phyloP scores from a whole-genome alignment of 345 rosid species.

The Populus alba region DNA sequence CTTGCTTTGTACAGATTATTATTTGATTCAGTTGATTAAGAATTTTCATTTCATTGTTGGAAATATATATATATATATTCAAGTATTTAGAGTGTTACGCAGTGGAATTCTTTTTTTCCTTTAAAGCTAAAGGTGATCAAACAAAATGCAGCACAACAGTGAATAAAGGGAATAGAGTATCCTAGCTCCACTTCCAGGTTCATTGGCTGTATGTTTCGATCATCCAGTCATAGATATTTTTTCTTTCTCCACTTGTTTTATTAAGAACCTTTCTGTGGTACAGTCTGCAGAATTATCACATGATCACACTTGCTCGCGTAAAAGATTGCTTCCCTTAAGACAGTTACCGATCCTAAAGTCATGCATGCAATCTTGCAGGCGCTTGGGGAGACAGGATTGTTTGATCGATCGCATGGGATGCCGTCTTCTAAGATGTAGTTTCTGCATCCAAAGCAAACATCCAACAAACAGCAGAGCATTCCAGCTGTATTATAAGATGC shows the following conservation, averaged over 20 bases:
- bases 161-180: no score
- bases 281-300: not conserved
- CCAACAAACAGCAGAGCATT: not conserved
- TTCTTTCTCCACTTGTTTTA: not conserved
- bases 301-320: not conserved
- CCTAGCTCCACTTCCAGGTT: no score
- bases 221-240: not conserved
- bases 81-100: no score
- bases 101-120: no score
- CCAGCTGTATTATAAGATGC: not conserved
- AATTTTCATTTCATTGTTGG: not conserved
- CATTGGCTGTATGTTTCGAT: constrained; percentile 1
- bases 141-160: no score
- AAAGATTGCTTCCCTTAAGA: not conserved
- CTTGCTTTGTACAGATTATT: constrained; percentile 30
- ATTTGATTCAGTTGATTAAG: constrained; percentile 8
- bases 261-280: not conserved
- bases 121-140: no score
- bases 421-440: constrained; percentile 23
- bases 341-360: not conserved
- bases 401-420: constrained; percentile 34
- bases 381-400: constrained; percentile 30
- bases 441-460: not conserved
- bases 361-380: constrained; percentile 16
- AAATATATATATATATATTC: not conserved